Conservation (phyloP, 2,329 filamentous ascomycete species). For the Biscogniauxia sp. region DNA sequence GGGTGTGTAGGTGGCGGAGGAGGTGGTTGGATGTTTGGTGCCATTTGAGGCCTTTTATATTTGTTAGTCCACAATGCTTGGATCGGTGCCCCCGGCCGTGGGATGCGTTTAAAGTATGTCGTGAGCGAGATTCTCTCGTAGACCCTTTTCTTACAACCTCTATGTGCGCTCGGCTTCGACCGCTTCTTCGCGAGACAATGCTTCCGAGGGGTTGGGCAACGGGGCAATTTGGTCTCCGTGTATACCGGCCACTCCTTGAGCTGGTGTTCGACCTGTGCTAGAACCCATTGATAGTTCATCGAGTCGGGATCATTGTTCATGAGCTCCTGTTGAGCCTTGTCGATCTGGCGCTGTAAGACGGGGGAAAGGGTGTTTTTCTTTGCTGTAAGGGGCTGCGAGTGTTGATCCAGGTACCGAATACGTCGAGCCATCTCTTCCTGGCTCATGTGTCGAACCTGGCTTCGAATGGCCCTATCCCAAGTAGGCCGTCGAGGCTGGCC, state of each 20-base stretch:
- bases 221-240: not conserved
- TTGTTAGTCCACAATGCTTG: constrained; percentile 19
- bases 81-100: constrained; percentile 33
- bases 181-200: not conserved
- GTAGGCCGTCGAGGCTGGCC: constrained; percentile 33
- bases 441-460: constrained; percentile 36
- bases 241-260: constrained; percentile 28
- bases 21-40: no score
- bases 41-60: constrained; percentile 2
- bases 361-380: constrained; percentile 39
- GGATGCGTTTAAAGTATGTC: constrained; percentile 45
- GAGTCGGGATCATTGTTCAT: constrained; percentile 34
- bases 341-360: constrained; percentile 42
- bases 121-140: constrained; percentile 42
- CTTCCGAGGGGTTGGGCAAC: not conserved
- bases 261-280: constrained; percentile 46
- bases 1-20: constrained; percentile 1
- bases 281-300: constrained; percentile 37
- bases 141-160: constrained; percentile 22
- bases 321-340: constrained; percentile 37
- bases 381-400: constrained; percentile 31
- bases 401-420: constrained; percentile 37
- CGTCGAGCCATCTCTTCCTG: constrained; percentile 37
- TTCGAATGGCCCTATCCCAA: constrained; percentile 40
- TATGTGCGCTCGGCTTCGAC: not conserved